phyloP scores from a whole-genome alignment of 2,329 filamentous ascomycete species.

The Trichoderma simmonsii region DNA sequence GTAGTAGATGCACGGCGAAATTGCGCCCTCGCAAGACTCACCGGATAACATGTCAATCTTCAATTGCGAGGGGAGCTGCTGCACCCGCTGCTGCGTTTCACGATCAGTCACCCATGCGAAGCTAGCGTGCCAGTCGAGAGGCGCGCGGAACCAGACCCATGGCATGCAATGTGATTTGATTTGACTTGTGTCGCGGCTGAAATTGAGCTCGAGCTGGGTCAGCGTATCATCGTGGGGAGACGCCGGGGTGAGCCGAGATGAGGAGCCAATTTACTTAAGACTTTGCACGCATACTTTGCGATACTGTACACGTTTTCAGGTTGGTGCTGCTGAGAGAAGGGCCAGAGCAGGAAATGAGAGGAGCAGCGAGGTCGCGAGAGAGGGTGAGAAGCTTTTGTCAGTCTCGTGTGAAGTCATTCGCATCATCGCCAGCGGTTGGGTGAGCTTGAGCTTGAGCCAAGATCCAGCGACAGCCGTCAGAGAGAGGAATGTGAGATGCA shows the following conservation, averaged over 20 bases:
- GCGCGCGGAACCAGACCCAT: constrained; percentile 12
- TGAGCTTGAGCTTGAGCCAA: neutral
- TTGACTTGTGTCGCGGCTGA: constrained; percentile 2
- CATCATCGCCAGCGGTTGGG: neutral
- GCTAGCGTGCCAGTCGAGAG: constrained; percentile 3
- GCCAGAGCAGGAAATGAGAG: neutral
- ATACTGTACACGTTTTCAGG: neutral
- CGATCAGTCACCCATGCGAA: constrained; percentile 1
- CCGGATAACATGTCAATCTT: neutral
- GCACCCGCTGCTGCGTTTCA: constrained; percentile 16
- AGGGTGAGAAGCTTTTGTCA: neutral
- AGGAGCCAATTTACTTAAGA: constrained; percentile 10
- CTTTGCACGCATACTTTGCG: neutral
- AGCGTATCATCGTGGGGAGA: constrained; percentile 16
- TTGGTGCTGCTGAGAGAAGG: neutral
- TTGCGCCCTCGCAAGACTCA: neutral
- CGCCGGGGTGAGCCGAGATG: constrained; percentile 17
- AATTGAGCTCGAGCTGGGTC: constrained; percentile 14
- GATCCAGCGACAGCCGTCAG: neutral
- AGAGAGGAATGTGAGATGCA: constrained; percentile 14
- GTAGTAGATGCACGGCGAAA: neutral
- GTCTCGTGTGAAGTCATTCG: neutral
- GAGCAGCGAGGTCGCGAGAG: neutral
- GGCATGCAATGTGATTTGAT: constrained; percentile 3
- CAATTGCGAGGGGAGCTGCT: constrained; percentile 5